Evolutionary conservation across 371 early-diverging fungal species (phyloP), one percentile per base, ranked within the genome.

Genomic region (Cokeromyces recurvatus): DNA sequence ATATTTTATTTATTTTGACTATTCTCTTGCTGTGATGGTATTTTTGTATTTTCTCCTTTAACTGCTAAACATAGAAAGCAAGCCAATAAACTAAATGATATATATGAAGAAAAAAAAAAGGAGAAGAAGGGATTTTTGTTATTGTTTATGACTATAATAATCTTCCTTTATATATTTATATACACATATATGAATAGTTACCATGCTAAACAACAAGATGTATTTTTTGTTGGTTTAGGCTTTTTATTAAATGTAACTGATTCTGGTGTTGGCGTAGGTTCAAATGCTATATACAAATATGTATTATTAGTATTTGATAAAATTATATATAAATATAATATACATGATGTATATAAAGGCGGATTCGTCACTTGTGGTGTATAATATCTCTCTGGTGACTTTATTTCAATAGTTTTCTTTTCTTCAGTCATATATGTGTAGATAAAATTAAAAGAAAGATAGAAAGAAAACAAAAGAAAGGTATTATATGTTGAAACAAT

Each of bases 171-270:
- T n/a, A n/a, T n/a, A n/a, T n/a, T n/a, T n/a, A n/a, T n/a, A n/a
- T n/a, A n/a, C n/a, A n/a, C n/a, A n/a, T n/a, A n/a, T n/a, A n/a
- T n/a, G n/a, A n/a, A n/a, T n/a, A n/a, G 19, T 44, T 43, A 52
- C 53, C 53, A 52, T 45, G 53, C 32, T 16, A 45, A 16, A 40
- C 53, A 52, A 20, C 53, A 52, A 9, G 40, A 45, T 20, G 44
- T 40, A 14, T 45, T 46, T 7, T 34, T 40, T 25, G 17, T 20
- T 27, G 35, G 31, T n/a, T 39, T 11, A 14, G 44, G 39, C n/a
- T 46, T 39, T 5, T 46, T 27, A 21, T n/a, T n/a, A n/a, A 52
- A 25, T 17, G 39, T 24, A 4, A 52, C 53, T 11, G 53, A 34
- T 16, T 52, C 53, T 21, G 53, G 53, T 21, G n/a, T 23, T 9